Conservation (phyloP, 352 stramenopile species). For the Pythium monospermum region DNA sequence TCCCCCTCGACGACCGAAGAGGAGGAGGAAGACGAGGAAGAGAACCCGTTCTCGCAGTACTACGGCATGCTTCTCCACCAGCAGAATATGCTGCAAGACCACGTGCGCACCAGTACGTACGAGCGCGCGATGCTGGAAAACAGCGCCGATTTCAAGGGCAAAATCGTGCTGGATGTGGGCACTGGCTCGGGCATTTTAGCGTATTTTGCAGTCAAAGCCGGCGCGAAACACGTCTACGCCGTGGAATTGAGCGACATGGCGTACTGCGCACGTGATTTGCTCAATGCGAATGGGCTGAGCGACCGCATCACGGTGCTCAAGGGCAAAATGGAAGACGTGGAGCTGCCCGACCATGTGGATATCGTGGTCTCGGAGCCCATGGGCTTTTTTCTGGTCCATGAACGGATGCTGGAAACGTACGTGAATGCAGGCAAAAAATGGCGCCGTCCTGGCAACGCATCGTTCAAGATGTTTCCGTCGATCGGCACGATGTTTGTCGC, state of each 20-base stretch:
- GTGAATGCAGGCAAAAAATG: conserved; percentile 95
- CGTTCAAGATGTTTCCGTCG: conserved; percentile 99
- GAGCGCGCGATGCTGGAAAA: conserved; percentile 98
- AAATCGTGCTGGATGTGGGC: conserved; percentile 99
- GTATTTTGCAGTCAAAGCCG: conserved; percentile 97
- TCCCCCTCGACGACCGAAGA: conserved; percentile 54
- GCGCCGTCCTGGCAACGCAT: conserved; percentile 92
- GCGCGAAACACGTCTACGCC: conserved; percentile 97
- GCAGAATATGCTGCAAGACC: conserved; percentile 99
- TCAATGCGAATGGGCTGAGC: conserved; percentile 95
- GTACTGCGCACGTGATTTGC: conserved; percentile 92
- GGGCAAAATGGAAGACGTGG: conserved; percentile 97
- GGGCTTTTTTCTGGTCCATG: conserved; percentile 98
- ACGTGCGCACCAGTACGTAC: conserved; percentile 99
- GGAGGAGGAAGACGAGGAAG: conserved; percentile 77
- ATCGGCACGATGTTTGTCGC: conserved; percentile 98
- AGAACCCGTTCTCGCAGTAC: conserved; percentile 84
- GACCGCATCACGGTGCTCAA: conserved; percentile 98
- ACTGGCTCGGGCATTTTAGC: conserved; percentile 98
- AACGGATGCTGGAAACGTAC: conserved; percentile 99
- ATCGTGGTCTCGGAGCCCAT: conserved; percentile 99
- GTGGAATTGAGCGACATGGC: conserved; percentile 98
- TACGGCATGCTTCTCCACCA: conserved; percentile 90
- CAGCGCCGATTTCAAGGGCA: conserved; percentile 96
- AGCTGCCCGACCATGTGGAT: conserved; percentile 97